Conservation (phyloP, 1,284 basidiomycete species). For the Phylloporus sp. region DNA sequence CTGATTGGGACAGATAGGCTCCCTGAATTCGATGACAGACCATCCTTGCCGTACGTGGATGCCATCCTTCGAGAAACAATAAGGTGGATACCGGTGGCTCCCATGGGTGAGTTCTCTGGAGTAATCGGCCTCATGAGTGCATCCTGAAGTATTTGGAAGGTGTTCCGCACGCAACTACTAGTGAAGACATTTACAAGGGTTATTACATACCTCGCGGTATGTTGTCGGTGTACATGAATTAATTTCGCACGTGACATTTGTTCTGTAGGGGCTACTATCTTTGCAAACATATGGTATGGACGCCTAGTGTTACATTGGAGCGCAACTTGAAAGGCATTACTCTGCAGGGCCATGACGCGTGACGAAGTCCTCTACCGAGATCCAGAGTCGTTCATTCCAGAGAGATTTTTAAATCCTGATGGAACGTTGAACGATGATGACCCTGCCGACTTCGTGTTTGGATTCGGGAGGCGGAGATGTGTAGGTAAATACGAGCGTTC, state of each 20-base stretch:
- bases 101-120: not conserved
- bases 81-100: not conserved
- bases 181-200: not conserved
- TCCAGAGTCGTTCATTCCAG: no score
- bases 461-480: no score
- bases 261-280: not conserved
- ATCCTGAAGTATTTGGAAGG: not conserved
- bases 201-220: not conserved
- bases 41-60: not conserved
- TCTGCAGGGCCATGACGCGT: no score
- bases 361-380: no score
- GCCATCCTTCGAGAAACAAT: not conserved
- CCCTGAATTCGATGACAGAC: not conserved
- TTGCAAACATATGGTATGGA: not conserved
- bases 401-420: no score
- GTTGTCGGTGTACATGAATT: not conserved
- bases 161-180: not conserved
- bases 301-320: not conserved
- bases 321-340: no score
- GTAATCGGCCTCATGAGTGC: not conserved
- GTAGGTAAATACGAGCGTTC: no score
- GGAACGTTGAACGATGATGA: no score
- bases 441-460: no score
- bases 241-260: not conserved
- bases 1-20: not conserved